phyloP scores from a whole-genome alignment of 768 basidiomycete species.

The Tylopilus felleus region DNA sequence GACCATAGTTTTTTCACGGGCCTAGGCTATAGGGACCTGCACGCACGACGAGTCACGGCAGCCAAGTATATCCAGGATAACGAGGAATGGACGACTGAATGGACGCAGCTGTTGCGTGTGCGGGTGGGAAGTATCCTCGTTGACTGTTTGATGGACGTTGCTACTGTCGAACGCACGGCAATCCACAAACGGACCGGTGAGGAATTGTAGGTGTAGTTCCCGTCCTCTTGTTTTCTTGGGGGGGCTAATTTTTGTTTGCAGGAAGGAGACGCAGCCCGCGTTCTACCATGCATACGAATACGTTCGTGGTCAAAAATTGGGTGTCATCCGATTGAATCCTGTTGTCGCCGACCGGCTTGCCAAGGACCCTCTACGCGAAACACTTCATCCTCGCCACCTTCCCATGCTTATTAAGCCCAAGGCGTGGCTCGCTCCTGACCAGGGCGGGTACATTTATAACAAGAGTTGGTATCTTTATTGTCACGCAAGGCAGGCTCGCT shows the following conservation, averaged over 20 bases:
- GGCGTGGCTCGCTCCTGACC: conserved; percentile 74
- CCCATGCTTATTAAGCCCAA: conserved; percentile 93
- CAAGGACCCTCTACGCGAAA: conserved; percentile 63
- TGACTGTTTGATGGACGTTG: conserved; percentile 80
- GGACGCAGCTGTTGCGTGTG: conserved; percentile 76
- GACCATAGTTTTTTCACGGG: conserved; percentile 51
- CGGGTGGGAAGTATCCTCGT: conserved; percentile 82
- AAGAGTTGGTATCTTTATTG: conserved; percentile 46
- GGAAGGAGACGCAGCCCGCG: conserved; percentile 80
- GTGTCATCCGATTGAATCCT: conserved; percentile 84
- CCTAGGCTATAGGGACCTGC: conserved; percentile 57
- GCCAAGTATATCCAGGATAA: conserved; percentile 61
- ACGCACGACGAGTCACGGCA: conserved; percentile 62
- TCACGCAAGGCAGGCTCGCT: not conserved
- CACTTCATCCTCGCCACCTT: conserved; percentile 88
- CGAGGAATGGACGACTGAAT: conserved; percentile 74
- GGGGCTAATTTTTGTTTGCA: conserved; percentile 26
- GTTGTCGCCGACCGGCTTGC: conserved; percentile 74
- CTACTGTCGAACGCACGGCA: conserved; percentile 64
- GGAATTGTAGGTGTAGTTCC: conserved; percentile 45
- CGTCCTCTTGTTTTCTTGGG: not conserved
- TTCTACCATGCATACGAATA: conserved; percentile 94
- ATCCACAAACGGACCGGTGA: conserved; percentile 58
- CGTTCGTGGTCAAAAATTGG: conserved; percentile 89
- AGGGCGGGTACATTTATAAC: conserved; percentile 83